Percentiles rank a stretch among this genome's conserved stretches.
These are phyloP conservation scores for Dacryopinax primogenitus DNA, from an alignment of 768 basidiomycete species.

Conservation along the genomic window DNA sequence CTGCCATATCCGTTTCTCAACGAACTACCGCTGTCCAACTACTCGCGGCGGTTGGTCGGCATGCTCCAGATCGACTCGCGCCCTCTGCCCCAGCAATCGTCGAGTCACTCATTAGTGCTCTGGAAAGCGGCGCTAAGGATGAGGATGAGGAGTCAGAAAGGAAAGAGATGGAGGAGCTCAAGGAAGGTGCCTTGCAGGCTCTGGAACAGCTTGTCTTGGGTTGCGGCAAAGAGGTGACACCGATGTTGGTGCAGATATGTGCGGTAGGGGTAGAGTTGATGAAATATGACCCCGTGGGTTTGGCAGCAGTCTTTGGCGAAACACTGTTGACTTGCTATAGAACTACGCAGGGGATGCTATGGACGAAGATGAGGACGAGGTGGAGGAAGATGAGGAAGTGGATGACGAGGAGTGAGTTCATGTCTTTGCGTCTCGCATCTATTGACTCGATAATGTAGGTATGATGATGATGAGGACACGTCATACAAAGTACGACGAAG, in stretches of 20 bases:
- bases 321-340: conserved; percentile 24
- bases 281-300: conserved; percentile 81
- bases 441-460: conserved; percentile 35
- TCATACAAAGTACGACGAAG: conserved; percentile 95
- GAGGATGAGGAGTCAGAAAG: conserved; percentile 48
- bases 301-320: background rate
- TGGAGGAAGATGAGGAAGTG: conserved; percentile 42
- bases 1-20: conserved; percentile 46
- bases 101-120: conserved; percentile 42
- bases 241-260: conserved; percentile 55
- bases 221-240: conserved; percentile 69
- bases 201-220: conserved; percentile 73
- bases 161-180: conserved; percentile 1
- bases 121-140: conserved; percentile 55
- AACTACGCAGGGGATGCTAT: conserved; percentile 67
- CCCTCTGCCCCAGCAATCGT: conserved; percentile 45
- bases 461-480: conserved; percentile 95
- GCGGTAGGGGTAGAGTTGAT: conserved; percentile 63
- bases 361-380: conserved; percentile 50
- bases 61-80: conserved; percentile 55
- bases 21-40: conserved; percentile 69
- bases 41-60: conserved; percentile 63
- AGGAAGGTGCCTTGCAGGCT: conserved; percentile 37
- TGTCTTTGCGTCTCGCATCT: conserved; percentile 5
- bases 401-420: conserved; percentile 61